Base-by-base conservation (phyloP, 2,329 filamentous ascomycete genomes). In the Fusarium bulbicola region DNA sequence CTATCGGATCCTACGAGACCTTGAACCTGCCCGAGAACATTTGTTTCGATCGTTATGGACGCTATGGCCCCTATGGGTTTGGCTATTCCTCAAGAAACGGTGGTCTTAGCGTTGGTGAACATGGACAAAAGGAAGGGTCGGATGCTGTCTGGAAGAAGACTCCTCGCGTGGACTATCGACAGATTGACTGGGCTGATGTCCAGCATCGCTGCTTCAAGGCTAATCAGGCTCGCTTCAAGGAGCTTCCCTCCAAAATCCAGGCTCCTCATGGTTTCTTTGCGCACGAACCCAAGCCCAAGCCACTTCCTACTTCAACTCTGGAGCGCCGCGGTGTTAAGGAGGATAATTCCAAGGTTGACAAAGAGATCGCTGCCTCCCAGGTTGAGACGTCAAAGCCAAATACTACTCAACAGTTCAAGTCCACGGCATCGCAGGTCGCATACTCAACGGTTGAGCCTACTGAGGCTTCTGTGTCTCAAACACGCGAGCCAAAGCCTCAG, bases 1-100 rank as follows among this genome's bases (percentile, higher is more conserved):
- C 93, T 5, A 89, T 95, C 78, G 96, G 96, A n/a, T 97, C 94
- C 0, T 95, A 97, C 77, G 90, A 95, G 15, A 81, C 95, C 45
- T 83, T 98, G 18, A 92, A 91, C 1, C 84, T 98, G 40, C 90
- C 92, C 24, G 90, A 97, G 74, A 92, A 97, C 77, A 89, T 98
- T 52, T 99, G 96, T 83, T 98, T 97, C 79, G 96, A 99, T 75
- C 89, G 96, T 5, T 97, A 93, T 79, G 95, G 95, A 7, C 89
- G 95, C 72, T 89, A 96, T 36, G 95, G 94, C 0, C 93, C 95
- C 0, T 99, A 99, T 76, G 95, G 95, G 0, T 90, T 94, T 69
- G 95, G 95, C 14, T 98, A 98, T 81, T 93, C 92, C 37, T 85
- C 88, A 39, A 90, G 91, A 65, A 90, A 88, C 72, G 95, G 95